A percentile compares a stretch with the other conserved stretches of the same genome.
Evolutionary conservation across 2,329 filamentous ascomycete species (phyloP).

Genomic region (Cadophora luteo-olivacea): DNA sequence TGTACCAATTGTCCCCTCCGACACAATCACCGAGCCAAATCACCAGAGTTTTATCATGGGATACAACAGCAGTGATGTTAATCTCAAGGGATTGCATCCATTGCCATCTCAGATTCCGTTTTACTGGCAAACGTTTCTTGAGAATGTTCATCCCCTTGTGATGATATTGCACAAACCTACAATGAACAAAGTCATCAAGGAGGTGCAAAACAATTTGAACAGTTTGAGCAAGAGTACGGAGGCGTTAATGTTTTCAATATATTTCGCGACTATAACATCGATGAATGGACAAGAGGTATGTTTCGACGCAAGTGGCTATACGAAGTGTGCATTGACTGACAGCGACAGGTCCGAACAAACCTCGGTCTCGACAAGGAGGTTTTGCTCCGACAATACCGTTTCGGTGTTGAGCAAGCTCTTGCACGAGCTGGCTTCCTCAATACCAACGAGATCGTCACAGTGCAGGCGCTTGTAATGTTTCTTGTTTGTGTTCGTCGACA

Average conservation of each 20-base stretch:
- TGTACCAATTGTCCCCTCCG: conserved; percentile 44
- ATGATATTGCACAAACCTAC: conserved; percentile 76
- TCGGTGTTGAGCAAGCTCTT: conserved; percentile 60
- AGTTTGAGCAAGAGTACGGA: conserved; percentile 55
- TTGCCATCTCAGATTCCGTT: conserved; percentile 67
- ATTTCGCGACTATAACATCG: conserved; percentile 58
- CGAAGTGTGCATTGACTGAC: conserved; percentile 20
- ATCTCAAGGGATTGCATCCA: conserved; percentile 70
- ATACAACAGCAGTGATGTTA: conserved; percentile 73
- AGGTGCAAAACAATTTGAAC: conserved; percentile 64
- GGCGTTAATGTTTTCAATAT: conserved; percentile 61
- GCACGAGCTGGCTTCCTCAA: conserved; percentile 61
- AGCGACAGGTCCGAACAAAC: conserved; percentile 40
- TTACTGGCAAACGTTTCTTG: conserved; percentile 74
- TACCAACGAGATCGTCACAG: conserved; percentile 58
- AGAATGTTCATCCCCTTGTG: conserved; percentile 76
- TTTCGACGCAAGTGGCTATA: not conserved
- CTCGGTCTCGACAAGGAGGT: conserved; percentile 52
- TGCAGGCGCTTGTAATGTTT: conserved; percentile 63
- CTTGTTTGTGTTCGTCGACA: conserved; percentile 59
- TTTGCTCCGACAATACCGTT: conserved; percentile 56
- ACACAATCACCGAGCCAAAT: conserved; percentile 64
- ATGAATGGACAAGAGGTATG: conserved; percentile 44
- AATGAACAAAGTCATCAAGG: conserved; percentile 64
- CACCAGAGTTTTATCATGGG: conserved; percentile 78